Evolutionary conservation across 1,284 basidiomycete species (phyloP).

Genomic region (Melampsora americana): DNA sequence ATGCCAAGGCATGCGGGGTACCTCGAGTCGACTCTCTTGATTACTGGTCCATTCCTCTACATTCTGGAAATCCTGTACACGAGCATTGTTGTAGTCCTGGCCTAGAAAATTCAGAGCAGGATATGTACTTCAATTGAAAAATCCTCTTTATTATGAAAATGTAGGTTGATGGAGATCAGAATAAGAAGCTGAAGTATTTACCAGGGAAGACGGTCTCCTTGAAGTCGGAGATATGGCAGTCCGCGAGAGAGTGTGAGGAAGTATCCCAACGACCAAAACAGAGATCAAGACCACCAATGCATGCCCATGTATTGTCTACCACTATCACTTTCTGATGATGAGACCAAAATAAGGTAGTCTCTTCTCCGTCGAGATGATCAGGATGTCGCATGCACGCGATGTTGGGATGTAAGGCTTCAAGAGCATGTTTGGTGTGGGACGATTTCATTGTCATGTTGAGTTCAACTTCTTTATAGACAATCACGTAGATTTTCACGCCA

Average conservation of each 20-base stretch:
- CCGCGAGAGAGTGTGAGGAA: slow-evolving; percentile 69
- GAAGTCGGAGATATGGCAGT: slow-evolving; percentile 82
- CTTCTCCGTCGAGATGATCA: slow-evolving; percentile 68
- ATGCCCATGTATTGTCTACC: slow-evolving; percentile 49
- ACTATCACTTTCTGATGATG: slow-evolving; percentile 67
- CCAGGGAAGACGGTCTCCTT: slow-evolving; percentile 79
- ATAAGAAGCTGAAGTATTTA: background rate
- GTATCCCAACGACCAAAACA: slow-evolving; percentile 96
- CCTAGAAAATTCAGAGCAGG: slow-evolving; percentile 6
- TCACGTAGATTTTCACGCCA: slow-evolving; percentile 81
- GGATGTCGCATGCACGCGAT: slow-evolving; percentile 67
- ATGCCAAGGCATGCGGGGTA: slow-evolving; percentile 75
- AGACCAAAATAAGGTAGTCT: slow-evolving; percentile 63
- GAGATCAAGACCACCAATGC: slow-evolving; percentile 78
- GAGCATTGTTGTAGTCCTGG: slow-evolving; percentile 59
- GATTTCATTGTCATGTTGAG: slow-evolving; percentile 84
- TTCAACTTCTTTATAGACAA: slow-evolving; percentile 68
- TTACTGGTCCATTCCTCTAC: slow-evolving; percentile 70
- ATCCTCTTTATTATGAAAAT: background rate
- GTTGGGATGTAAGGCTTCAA: slow-evolving; percentile 79
- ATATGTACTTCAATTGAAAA: no score
- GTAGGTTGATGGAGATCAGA: background rate
- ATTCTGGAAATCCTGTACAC: slow-evolving; percentile 73
- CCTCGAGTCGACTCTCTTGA: slow-evolving; percentile 56
- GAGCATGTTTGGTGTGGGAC: slow-evolving; percentile 62